Conservation (phyloP, 306 rosid species). For the Aeschynomene evenia region DNA sequence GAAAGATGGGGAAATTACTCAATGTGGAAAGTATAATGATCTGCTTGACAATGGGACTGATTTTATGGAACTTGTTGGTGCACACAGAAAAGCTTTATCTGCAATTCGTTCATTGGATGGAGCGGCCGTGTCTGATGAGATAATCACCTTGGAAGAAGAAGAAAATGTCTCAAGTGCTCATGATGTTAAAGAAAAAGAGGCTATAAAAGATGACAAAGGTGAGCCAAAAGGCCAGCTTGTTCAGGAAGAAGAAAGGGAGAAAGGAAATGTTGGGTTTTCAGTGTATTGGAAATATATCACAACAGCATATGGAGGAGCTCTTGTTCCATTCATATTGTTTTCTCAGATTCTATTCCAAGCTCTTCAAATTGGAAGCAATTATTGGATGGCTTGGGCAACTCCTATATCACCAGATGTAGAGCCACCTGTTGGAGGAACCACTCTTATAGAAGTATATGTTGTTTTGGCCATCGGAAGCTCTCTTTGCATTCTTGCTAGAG, state of each 20-base stretch:
- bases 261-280: constrained; percentile 51
- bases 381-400: constrained; percentile 80
- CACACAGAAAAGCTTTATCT: constrained; percentile 77
- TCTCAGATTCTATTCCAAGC: constrained; percentile 45
- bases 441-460: constrained; percentile 43
- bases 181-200: constrained; percentile 26
- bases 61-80: constrained; percentile 84
- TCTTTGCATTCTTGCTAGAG: constrained; percentile 39
- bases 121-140: constrained; percentile 28
- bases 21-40: constrained; percentile 71
- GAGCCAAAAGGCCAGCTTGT: constrained; percentile 58
- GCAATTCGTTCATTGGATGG: constrained; percentile 47
- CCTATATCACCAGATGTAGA: constrained; percentile 47
- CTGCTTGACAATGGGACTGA: constrained; percentile 65
- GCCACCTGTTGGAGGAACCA: constrained; percentile 32
- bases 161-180: neutral
- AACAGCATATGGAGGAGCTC: constrained; percentile 59
- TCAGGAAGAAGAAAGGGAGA: constrained; percentile 76
- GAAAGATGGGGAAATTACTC: constrained; percentile 77
- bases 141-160: constrained; percentile 29
- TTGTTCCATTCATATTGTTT: constrained; percentile 54
- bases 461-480: constrained; percentile 58
- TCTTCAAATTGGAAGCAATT: constrained; percentile 66
- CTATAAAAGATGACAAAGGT: constrained; percentile 7
- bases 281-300: constrained; percentile 61